Evolutionary conservation across 2,329 filamentous ascomycete species (phyloP).

Genomic region (Cryphonectria carpinicola): DNA sequence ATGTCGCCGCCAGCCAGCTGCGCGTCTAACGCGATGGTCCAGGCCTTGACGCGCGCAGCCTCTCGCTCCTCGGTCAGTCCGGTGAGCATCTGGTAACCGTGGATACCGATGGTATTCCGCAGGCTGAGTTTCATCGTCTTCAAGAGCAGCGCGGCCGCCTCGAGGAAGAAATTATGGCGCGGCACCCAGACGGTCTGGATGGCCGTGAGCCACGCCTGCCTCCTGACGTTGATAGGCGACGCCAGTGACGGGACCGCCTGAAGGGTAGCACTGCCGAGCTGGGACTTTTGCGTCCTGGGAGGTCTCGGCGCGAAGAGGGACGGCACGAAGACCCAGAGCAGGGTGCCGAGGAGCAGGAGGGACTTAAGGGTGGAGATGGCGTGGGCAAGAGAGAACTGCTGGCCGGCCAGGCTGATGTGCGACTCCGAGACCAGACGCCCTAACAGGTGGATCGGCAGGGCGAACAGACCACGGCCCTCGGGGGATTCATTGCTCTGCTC

Average conservation of each 20-base stretch:
- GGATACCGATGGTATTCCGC: conserved; percentile 75
- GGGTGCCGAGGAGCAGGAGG: conserved; percentile 54
- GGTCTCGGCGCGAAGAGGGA: conserved; percentile 59
- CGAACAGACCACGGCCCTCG: conserved; percentile 68
- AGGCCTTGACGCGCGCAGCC: conserved; percentile 83
- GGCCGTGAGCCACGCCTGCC: conserved; percentile 90
- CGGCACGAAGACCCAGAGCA: conserved; percentile 60
- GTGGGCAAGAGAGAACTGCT: conserved; percentile 49
- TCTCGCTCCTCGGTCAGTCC: conserved; percentile 85
- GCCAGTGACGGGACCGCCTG: conserved; percentile 70
- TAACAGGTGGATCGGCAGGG: conserved; percentile 64
- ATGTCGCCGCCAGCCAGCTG: conserved; percentile 89
- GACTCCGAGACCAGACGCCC: conserved; percentile 50
- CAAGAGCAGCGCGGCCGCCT: conserved; percentile 77
- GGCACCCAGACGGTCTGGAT: conserved; percentile 93
- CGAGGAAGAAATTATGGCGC: conserved; percentile 81
- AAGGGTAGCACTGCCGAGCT: conserved; percentile 42
- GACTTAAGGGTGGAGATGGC: conserved; percentile 58
- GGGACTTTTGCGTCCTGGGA: conserved; percentile 51
- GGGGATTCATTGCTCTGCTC: conserved; percentile 67
- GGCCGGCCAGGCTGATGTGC: conserved; percentile 58
- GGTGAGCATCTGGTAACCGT: conserved; percentile 77
- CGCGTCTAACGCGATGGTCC: conserved; percentile 90
- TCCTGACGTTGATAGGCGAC: conserved; percentile 82
- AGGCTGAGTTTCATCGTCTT: conserved; percentile 84